Conservation (phyloP, 2,329 filamentous ascomycete species). For the Cercospora beticola region DNA sequence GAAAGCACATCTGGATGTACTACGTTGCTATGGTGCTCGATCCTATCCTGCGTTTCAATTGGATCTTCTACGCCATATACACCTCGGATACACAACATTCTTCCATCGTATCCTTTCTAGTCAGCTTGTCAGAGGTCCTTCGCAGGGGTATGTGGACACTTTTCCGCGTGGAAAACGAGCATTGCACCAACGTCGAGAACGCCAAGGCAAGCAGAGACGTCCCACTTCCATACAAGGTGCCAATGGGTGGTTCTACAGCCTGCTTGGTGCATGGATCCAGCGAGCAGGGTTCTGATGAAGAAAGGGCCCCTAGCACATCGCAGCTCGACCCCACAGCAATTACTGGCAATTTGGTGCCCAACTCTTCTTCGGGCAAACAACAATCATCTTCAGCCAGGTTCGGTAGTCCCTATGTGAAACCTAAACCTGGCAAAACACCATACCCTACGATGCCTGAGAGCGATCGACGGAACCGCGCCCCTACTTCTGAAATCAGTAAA, state of each 20-base stretch:
- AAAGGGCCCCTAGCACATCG: neutral
- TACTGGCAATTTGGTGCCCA: neutral
- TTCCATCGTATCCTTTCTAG: conserved; percentile 74
- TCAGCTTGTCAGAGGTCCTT: conserved; percentile 75
- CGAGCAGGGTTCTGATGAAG: conserved; percentile 1
- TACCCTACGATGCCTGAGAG: neutral
- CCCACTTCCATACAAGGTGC: conserved; percentile 25
- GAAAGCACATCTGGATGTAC: conserved; percentile 72
- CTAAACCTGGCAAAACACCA: conserved; percentile 6
- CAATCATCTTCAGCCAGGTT: neutral
- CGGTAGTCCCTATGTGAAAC: neutral
- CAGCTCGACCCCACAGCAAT: neutral
- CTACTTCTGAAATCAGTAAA: conserved; percentile 13
- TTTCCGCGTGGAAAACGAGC: conserved; percentile 95
- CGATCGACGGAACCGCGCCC: neutral
- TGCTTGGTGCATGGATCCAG: neutral
- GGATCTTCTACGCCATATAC: conserved; percentile 91
- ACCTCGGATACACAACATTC: conserved; percentile 78
- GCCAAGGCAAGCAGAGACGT: conserved; percentile 24
- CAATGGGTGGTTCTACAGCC: neutral
- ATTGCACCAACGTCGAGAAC: conserved; percentile 77
- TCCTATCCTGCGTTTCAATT: conserved; percentile 83
- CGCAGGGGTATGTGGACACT: conserved; percentile 87
- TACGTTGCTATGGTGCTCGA: conserved; percentile 82
- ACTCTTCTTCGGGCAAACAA: neutral